phyloP scores from a whole-genome alignment of 768 basidiomycete genomes.

The Amylocystis lapponica region DNA sequence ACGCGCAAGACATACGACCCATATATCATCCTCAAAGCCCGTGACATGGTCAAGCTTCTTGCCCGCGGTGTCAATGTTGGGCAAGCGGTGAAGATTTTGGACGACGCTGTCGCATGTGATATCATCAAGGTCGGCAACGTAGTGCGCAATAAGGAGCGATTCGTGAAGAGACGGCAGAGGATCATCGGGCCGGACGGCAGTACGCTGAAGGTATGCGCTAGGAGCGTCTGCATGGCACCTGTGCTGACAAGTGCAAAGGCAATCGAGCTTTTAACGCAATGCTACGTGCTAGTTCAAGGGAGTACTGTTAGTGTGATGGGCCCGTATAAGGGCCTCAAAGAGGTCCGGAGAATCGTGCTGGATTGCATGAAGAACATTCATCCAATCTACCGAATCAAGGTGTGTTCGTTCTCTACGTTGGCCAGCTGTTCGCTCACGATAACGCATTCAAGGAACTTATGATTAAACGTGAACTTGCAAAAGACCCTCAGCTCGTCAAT shows the following conservation, averaged over 20 bases:
- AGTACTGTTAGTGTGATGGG: constrained; percentile 99
- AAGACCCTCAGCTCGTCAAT: constrained; percentile 91
- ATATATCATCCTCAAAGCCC: constrained; percentile 91
- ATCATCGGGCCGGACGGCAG: constrained; percentile 98
- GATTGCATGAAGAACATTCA: constrained; percentile 99
- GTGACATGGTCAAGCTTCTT: constrained; percentile 92
- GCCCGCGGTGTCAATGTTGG: constrained; percentile 84
- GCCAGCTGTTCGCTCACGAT: no score
- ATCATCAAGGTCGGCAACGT: constrained; percentile 97
- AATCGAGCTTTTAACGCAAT: constrained; percentile 92
- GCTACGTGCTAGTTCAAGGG: constrained; percentile 97
- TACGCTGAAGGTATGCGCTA: constrained; percentile 76
- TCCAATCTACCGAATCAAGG: constrained; percentile 98
- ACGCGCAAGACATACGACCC: constrained; percentile 98
- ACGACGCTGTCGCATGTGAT: constrained; percentile 88
- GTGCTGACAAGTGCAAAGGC: constrained; percentile 51
- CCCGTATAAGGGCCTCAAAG: constrained; percentile 89
- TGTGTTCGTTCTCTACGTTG: constrained; percentile 22
- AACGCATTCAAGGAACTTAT: constrained; percentile 92
- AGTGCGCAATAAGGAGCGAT: constrained; percentile 93
- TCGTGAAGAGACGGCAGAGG: constrained; percentile 91
- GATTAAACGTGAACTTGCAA: constrained; percentile 96
- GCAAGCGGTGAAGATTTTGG: constrained; percentile 85
- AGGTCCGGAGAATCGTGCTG: constrained; percentile 91
- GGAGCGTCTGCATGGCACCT: background rate